Evolutionary conservation across 805 yeast species (phyloP).

Genomic region (Isabelozyma rhagii): DNA sequence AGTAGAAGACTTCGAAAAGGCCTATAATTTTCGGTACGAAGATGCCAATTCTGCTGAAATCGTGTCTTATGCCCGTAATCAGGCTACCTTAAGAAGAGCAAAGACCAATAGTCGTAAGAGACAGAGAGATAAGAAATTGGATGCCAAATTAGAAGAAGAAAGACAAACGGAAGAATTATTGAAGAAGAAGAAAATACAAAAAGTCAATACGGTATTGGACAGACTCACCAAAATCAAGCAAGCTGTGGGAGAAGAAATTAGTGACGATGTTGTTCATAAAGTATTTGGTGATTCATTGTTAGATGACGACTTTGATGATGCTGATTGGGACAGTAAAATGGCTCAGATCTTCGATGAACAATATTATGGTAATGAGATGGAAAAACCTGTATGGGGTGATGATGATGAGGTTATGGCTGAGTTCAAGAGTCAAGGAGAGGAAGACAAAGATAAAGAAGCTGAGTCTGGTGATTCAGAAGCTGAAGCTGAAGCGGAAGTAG

Average conservation of each 20-base stretch:
- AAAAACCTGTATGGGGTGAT: conserved; percentile 39
- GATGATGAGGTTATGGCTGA: conserved; percentile 29
- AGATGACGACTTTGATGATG: conserved; percentile 84
- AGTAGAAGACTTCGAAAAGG: conserved; percentile 86
- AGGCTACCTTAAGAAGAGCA: conserved; percentile 85
- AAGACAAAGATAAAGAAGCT: conserved; percentile 16
- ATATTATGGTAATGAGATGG: conserved; percentile 54
- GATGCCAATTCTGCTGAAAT: conserved; percentile 89
- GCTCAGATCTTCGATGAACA: conserved; percentile 82
- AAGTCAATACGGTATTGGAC: conserved; percentile 74
- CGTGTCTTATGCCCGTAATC: conserved; percentile 90
- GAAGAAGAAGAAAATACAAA: conserved; percentile 69
- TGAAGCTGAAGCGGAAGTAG: conserved; percentile 5
- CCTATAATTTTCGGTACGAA: conserved; percentile 92
- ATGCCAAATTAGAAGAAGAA: conserved; percentile 49
- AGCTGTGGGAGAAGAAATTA: conserved; percentile 64
- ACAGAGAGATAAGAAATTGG: conserved; percentile 70
- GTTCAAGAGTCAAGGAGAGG: conserved; percentile 19
- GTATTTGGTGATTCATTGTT: conserved; percentile 75
- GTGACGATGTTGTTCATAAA: conserved; percentile 55
- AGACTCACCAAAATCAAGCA: conserved; percentile 61
- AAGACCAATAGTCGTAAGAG: conserved; percentile 72
- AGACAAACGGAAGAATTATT: conserved; percentile 56
- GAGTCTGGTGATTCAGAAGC: conserved; percentile 10
- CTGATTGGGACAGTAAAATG: conserved; percentile 89